Evolutionary conservation across 1,139 yeast species (phyloP), one percentile per base, ranked within the genome.

Genomic region (Yamadazyma atlantica): DNA sequence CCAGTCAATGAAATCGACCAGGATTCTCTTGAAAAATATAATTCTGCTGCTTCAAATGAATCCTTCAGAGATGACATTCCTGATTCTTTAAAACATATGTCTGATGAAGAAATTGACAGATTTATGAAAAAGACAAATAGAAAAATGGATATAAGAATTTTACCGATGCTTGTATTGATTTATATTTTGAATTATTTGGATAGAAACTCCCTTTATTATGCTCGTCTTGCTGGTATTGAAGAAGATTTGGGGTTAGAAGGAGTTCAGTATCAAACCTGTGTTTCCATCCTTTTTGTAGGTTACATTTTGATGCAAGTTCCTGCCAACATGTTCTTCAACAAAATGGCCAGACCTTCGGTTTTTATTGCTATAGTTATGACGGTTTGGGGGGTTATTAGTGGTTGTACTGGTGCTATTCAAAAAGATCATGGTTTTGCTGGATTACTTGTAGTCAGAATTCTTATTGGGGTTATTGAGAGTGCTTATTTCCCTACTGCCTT

Each of bases 231-330:
- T 39, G 82, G 82, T 4, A 55, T 80, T 32, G 77, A 69, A 43
- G 64, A 60, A 12, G 85, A 80, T 44, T 55, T 80, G 38, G 62
- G 67, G 2, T 63, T 81, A 39, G 46, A 54, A 3, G 76, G 80
- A 2, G 57, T 62, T 34, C 74, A 80, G 51, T 80, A 75, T 54
- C 78, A 78, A 53, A 75, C 78, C 4, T 66, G 75, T 51, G 70
- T 78, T 45, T 71, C 82, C 17, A 69, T 80, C 39, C 64, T 80
- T 36, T 80, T 77, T 46, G 81, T 80, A 21, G 83, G 84, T 39
- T 81, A 80, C 53, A 76, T 80, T 44, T 57, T 75, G 36, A 71
- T 78, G 68, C 82, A 80, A 56, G 69, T 80, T 40, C 82, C 84
- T 17, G 70, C 80, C 31, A 69, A 67, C 45, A 65, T 69, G 70